These are phyloP conservation scores for Boechera divaricarpa DNA, from an alignment of 345 rosid genomes.

Conservation along the genomic window DNA sequence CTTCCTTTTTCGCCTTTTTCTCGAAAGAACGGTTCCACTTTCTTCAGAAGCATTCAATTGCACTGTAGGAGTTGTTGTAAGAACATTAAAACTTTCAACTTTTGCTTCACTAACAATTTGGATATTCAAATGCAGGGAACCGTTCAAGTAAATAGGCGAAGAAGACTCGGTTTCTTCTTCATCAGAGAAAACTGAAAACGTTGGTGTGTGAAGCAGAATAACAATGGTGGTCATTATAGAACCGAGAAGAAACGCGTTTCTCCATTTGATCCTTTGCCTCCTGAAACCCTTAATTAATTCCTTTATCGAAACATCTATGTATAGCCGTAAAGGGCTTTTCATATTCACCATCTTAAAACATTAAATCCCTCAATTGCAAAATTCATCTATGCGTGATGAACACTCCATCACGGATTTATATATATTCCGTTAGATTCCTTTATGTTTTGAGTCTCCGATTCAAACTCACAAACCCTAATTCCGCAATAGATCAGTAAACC, in stretches of 20 bases:
- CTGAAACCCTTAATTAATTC: conserved; percentile 45
- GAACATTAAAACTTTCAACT: conserved; percentile 41
- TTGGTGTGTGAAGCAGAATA: conserved; percentile 55
- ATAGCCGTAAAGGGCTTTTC: conserved; percentile 39
- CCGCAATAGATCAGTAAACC: conserved; percentile 36
- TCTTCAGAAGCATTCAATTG: conserved; percentile 51
- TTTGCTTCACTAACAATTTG: conserved; percentile 48
- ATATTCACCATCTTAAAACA: conserved; percentile 27
- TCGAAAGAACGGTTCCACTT: neutral
- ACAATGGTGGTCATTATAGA: conserved; percentile 55
- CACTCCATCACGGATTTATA: conserved; percentile 9
- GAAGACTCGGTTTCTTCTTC: conserved; percentile 36
- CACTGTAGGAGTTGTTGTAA: conserved; percentile 40
- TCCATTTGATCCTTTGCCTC: conserved; percentile 60
- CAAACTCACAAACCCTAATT: conserved; percentile 35
- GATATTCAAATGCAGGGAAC: conserved; percentile 51
- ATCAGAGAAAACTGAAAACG: conserved; percentile 45
- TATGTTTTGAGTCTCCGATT: neutral
- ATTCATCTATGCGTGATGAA: conserved; percentile 5
- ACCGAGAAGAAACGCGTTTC: conserved; percentile 59
- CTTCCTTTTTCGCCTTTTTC: conserved; percentile 42
- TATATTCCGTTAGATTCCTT: too few species aligned
- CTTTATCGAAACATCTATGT: conserved; percentile 43
- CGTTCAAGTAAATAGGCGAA: conserved; percentile 44
- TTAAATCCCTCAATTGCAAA: neutral